Percentiles rank a stretch among this genome's conserved stretches.
Conservation (phyloP, 768 basidiomycete species). For the Gloeostereum incarnatum region DNA sequence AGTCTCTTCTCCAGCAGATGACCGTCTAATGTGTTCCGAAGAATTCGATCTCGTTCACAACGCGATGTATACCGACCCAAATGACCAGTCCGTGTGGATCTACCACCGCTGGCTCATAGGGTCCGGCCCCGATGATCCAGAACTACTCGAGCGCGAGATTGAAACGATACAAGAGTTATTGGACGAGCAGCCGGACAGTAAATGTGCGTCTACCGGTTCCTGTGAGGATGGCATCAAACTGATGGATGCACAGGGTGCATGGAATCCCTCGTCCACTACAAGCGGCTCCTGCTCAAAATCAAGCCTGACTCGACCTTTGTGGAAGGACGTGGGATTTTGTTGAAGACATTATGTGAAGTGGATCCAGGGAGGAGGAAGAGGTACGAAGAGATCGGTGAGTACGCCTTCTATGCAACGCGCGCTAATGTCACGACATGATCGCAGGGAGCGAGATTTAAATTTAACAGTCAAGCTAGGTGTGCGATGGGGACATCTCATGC, state of each 20-base stretch:
- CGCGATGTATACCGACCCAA: slow-evolving; percentile 94
- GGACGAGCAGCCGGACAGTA: slow-evolving; percentile 85
- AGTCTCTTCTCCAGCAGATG: neutral
- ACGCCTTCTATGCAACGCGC: no score
- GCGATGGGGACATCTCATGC: no score
- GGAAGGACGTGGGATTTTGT: slow-evolving; percentile 39
- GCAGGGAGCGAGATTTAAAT: no score
- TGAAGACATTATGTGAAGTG: slow-evolving; percentile 45
- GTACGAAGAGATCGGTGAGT: slow-evolving; percentile 60
- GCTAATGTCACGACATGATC: no score
- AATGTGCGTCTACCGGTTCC: slow-evolving; percentile 42
- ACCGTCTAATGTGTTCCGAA: slow-evolving; percentile 19
- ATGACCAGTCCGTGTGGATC: slow-evolving; percentile 96
- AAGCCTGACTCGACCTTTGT: slow-evolving; percentile 21
- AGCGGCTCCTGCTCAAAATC: slow-evolving; percentile 49
- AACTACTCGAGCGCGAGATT: slow-evolving; percentile 67
- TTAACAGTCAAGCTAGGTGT: no score
- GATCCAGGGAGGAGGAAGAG: slow-evolving; percentile 60
- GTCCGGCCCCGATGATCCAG: slow-evolving; percentile 48
- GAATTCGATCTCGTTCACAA: slow-evolving; percentile 91
- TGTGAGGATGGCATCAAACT: neutral
- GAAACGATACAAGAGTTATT: slow-evolving; percentile 72
- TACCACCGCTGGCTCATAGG: slow-evolving; percentile 98
- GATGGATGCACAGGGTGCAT: slow-evolving; percentile 71
- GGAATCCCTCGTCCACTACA: slow-evolving; percentile 85